Evolutionary conservation across 768 basidiomycete genomes (phyloP).

Genomic region (Russula ochroleuca): DNA sequence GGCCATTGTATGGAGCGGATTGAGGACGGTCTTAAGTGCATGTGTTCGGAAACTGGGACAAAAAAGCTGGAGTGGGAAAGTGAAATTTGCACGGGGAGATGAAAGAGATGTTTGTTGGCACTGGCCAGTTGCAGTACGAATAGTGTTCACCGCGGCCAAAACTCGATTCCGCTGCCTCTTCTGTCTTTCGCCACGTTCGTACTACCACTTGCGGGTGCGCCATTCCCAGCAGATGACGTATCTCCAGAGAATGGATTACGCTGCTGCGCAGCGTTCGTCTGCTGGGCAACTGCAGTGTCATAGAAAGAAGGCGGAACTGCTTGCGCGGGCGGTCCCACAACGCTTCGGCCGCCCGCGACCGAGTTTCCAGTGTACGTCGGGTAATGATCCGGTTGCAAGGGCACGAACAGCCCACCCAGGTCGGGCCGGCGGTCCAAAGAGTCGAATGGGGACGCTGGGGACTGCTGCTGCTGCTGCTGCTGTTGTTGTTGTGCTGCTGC

Average conservation of each 20-base stretch:
- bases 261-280: constrained; percentile 28
- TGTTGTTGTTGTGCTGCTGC: constrained; percentile 29
- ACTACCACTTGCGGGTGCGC: constrained; percentile 37
- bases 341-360: constrained; percentile 36
- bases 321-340: constrained; percentile 49
- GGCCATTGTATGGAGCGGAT: constrained; percentile 10
- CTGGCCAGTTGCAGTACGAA: background rate
- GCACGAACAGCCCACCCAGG: constrained; percentile 67
- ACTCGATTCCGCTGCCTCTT: constrained; percentile 62
- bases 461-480: constrained; percentile 36
- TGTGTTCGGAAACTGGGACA: constrained; percentile 4
- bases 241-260: constrained; percentile 37
- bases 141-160: constrained; percentile 62
- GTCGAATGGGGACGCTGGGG: constrained; percentile 48
- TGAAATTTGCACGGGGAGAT: constrained; percentile 23
- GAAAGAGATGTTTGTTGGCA: constrained; percentile 16
- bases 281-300: constrained; percentile 52
- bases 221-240: constrained; percentile 18
- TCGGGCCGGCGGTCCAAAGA: constrained; percentile 60
- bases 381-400: constrained; percentile 81
- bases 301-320: constrained; percentile 65
- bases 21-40: constrained; percentile 14
- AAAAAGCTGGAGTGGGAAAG: constrained; percentile 3
- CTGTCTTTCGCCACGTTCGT: constrained; percentile 49
- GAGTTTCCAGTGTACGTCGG: constrained; percentile 44